A percentile compares a stretch with the other conserved stretches of the same genome.
phyloP scores from a whole-genome alignment of 768 basidiomycete species.

The Lactifluus rugatus region DNA sequence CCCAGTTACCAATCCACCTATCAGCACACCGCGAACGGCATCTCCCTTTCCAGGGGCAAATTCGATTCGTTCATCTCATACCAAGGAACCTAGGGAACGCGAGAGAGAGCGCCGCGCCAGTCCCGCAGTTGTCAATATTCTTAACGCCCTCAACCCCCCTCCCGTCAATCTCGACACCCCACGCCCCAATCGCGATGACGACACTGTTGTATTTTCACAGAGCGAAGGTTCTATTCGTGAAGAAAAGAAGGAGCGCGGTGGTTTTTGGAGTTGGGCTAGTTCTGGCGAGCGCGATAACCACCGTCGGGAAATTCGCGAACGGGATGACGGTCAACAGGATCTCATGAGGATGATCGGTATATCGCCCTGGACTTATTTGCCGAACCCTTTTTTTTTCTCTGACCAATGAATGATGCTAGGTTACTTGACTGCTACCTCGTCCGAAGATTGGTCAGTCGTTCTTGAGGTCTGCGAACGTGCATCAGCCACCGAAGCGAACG shows the following conservation, averaged over 20 bases:
- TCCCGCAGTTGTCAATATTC: slow-evolving; percentile 42
- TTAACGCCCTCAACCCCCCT: slow-evolving; percentile 45
- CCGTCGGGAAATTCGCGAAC: slow-evolving; percentile 29
- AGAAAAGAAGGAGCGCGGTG: slow-evolving; percentile 38
- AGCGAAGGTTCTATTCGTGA: slow-evolving; percentile 24
- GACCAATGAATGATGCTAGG: slow-evolving; percentile 33
- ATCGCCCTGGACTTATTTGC: background rate
- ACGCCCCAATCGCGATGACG: slow-evolving; percentile 27
- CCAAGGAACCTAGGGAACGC: slow-evolving; percentile 22
- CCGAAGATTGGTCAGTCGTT: slow-evolving; percentile 75
- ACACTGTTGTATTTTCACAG: slow-evolving; percentile 20
- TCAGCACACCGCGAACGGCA: slow-evolving; percentile 7
- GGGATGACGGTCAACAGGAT: slow-evolving; percentile 36
- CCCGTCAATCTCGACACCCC: slow-evolving; percentile 12
- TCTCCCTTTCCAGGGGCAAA: slow-evolving; percentile 5
- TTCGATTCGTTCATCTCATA: slow-evolving; percentile 11
- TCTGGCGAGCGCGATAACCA: slow-evolving; percentile 31
- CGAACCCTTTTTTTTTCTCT: background rate
- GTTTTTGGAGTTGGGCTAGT: slow-evolving; percentile 40
- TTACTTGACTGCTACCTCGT: slow-evolving; percentile 64
- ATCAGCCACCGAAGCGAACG: slow-evolving; percentile 56
- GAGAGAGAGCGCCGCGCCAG: slow-evolving; percentile 23
- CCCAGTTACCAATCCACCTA: slow-evolving; percentile 26
- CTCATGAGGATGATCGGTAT: slow-evolving; percentile 66
- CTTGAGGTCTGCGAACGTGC: slow-evolving; percentile 82